Conservation (phyloP, 1,284 basidiomycete genomes). For the Pseudozyma flocculosa region DNA sequence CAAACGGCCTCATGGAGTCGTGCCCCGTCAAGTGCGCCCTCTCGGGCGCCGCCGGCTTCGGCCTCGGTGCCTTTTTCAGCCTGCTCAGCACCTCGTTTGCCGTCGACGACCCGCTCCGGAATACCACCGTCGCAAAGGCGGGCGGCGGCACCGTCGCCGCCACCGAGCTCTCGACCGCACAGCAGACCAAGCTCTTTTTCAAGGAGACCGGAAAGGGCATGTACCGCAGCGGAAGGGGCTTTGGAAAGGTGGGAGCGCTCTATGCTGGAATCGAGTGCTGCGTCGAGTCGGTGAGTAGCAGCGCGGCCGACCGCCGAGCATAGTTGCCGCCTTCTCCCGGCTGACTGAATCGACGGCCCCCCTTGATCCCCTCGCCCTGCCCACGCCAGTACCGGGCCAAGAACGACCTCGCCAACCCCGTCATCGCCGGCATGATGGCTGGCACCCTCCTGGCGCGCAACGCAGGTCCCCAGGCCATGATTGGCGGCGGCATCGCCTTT, state of each 20-base stretch:
- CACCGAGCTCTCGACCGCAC: constrained; percentile 54
- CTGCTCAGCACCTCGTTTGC: constrained; percentile 93
- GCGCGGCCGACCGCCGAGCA: too few species aligned
- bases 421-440: constrained; percentile 47
- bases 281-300: constrained; percentile 82
- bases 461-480: constrained; percentile 50
- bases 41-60: constrained; percentile 77
- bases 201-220: constrained; percentile 92
- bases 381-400: constrained; percentile 49
- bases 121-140: constrained; percentile 27
- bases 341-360: too few species aligned
- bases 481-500: constrained; percentile 53
- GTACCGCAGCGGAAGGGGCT: constrained; percentile 86
- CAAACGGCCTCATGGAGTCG: constrained; percentile 73
- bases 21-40: constrained; percentile 78
- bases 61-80: constrained; percentile 89
- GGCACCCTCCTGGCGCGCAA: constrained; percentile 53
- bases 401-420: constrained; percentile 54
- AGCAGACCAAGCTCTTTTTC: constrained; percentile 83
- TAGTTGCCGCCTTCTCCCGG: background rate
- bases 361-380: too few species aligned
- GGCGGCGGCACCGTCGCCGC: constrained; percentile 1
- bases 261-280: constrained; percentile 94
- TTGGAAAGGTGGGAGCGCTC: constrained; percentile 89
- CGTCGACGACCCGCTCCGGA: constrained; percentile 78